Evolutionary conservation across 805 yeast genomes (phyloP).

Genomic region (Maudiozyma bulderi): DNA sequence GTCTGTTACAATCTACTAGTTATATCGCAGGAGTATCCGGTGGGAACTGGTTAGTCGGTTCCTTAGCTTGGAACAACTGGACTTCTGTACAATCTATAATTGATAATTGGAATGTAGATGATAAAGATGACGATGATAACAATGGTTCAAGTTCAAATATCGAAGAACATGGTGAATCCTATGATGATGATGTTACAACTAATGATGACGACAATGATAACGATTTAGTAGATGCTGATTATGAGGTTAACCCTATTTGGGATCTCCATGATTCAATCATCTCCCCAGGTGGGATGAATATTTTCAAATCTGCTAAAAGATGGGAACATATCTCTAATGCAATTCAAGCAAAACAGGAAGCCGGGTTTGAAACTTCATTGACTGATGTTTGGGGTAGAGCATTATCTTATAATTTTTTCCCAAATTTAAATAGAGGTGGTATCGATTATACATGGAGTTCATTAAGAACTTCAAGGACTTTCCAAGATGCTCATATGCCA

Average conservation of each 20-base stretch:
- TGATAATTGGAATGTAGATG: conserved; percentile 17
- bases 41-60: conserved; percentile 73
- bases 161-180: neutral
- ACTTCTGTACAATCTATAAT: conserved; percentile 55
- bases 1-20: conserved; percentile 58
- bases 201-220: conserved; percentile 33
- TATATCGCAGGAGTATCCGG: conserved; percentile 76
- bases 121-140: conserved; percentile 24
- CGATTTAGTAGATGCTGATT: conserved; percentile 11
- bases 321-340: conserved; percentile 48
- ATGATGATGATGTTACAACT: neutral
- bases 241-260: conserved; percentile 66
- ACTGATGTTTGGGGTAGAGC: conserved; percentile 80
- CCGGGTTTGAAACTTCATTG: conserved; percentile 58
- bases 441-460: conserved; percentile 52
- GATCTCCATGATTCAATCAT: conserved; percentile 52
- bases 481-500: conserved; percentile 55
- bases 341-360: conserved; percentile 41
- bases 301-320: conserved; percentile 40
- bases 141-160: neutral
- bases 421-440: conserved; percentile 47
- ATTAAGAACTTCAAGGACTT: conserved; percentile 50
- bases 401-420: conserved; percentile 65
- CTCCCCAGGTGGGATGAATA: conserved; percentile 53
- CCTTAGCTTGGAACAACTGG: conserved; percentile 63